These are phyloP conservation scores for Russula sp. DNA, from an alignment of 768 basidiomycete genomes.

Conservation along the genomic window DNA sequence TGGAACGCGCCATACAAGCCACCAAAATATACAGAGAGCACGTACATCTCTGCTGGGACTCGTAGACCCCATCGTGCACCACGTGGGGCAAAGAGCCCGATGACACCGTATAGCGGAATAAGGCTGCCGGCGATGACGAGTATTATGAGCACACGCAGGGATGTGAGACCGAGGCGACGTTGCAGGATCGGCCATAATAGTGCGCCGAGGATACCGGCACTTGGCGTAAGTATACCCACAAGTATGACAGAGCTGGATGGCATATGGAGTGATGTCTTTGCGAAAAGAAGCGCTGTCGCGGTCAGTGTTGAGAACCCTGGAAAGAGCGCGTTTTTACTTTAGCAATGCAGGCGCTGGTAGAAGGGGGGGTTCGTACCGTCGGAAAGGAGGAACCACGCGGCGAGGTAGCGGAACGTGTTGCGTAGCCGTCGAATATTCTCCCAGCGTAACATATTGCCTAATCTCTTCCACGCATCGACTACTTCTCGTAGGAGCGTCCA, in stretches of 20 bases:
- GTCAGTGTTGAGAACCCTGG: constrained; percentile 90
- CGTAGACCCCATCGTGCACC: constrained; percentile 60
- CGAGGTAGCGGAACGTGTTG: constrained; percentile 86
- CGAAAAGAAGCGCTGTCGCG: constrained; percentile 88
- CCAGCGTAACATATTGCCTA: constrained; percentile 72
- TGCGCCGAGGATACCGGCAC: constrained; percentile 78
- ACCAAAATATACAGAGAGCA: constrained; percentile 74
- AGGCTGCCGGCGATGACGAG: constrained; percentile 64
- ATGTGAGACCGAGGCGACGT: constrained; percentile 58
- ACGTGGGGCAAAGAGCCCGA: constrained; percentile 67
- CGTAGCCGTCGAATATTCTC: constrained; percentile 67
- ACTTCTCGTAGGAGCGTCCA: constrained; percentile 57
- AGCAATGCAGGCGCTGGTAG: background rate
- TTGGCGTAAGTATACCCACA: constrained; percentile 74
- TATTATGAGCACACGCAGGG: constrained; percentile 59
- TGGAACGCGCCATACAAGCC: constrained; percentile 87
- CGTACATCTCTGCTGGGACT: constrained; percentile 82
- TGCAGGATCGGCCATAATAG: constrained; percentile 79
- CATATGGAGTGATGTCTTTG: constrained; percentile 85
- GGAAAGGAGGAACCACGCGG: constrained; percentile 92
- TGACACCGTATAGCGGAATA: constrained; percentile 77
- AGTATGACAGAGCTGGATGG: constrained; percentile 70
- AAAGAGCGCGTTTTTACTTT: background rate
- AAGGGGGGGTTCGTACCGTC: constrained; percentile 57
- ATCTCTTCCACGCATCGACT: constrained; percentile 65